Base-by-base conservation (phyloP, 2,329 filamentous ascomycete genomes). In the Ilyonectria mors-panacis region DNA sequence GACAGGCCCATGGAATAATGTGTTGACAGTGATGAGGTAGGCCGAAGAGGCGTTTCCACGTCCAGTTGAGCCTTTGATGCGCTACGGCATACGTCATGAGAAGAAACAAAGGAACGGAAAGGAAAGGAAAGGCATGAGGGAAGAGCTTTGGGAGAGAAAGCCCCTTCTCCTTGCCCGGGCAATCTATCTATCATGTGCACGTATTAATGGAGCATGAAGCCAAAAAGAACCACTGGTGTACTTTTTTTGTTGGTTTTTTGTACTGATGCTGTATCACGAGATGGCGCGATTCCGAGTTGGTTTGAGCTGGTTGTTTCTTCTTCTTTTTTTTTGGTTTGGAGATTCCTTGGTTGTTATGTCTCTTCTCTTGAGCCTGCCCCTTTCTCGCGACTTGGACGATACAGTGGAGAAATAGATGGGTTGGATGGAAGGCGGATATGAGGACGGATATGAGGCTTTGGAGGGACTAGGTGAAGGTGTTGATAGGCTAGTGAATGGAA, bases 1-100 rank as follows among this genome's bases (percentile, higher is more conserved):
- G 85, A 87, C 73, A 83, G 82, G 73, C 83, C 85, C 42, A 87
- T 87, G 84, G 82, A 87, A 70, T 87, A 84, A 75, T 58, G 67
- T 42, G 39, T 33, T 48, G 23, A 47, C 50, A 13, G 48, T 26
- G 54, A 51, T 63, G 67, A 26, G 28, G 37, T 53, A 54, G 58
- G 54, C 58, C 45, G 57, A 57, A 63, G 59, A 39, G 44, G 59
- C 62, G 37, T 66, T 66, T 66, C 61, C 39, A 63, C 55, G 57
- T 58, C 51, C 53, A 71, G 50, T 50, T 44, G 55, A 63, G 19
- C 39, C 50, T 42, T 19, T 39, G n/a, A 63, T 42, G 59, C 55
- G 55, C 44, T 59, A 30, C 26, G 48, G 30, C 53, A 45, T 19
- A 42, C 39, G 21, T 30, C 30, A 23, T 13, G 33, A 44, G 58